Base-by-base conservation (phyloP, 352 stramenopile genomes). In the Achlya hypogyna region DNA sequence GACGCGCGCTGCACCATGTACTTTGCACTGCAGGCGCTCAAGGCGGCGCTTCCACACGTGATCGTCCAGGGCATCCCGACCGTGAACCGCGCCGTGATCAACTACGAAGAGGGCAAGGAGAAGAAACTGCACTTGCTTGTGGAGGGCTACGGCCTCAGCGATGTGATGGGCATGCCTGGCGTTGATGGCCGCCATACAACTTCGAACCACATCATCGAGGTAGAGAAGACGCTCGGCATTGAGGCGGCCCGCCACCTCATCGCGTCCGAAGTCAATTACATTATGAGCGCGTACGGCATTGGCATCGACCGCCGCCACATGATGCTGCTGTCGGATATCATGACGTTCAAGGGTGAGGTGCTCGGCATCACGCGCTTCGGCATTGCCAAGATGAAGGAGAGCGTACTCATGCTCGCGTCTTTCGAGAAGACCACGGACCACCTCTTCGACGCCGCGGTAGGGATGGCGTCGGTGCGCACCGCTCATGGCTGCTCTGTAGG, bases 371-470 rank as follows among this genome's bases (percentile, higher is more conserved):
- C 81, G 74, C 96, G 97, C 23, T 99, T 99, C 77, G 98, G 98
- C 74, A 98, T 99, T 62, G 96, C 97, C 40, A 99, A 99, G 79
- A 99, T 99, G 97, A 97, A 98, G 75, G 97, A 99, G 75, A 98
- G 90, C 65, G 97, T 99, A 52, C 81, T 99, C 40, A 99, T 99
- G 94, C 83, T 99, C 28, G 97, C 97, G 25, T 99, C 93, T 54
- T 98, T 99, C 70, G 97, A 99, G 84, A 99, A 99, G 81, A 99
- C 97, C 9, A 98, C 96, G 0, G 97, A 99, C 75, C 97, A 99
- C 75, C 81, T 99, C 22, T 99, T 99, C 71, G 97, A 99, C 73
- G 98, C 98, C n/a, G 96, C 97, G 12, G 93, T 67, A 58, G 28
- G 32, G 1, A 2, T 25, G 10, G 45, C 38, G 45, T 53, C n/a